These are phyloP conservation scores for Jimgerdemannia lactiflua DNA, from an alignment of 192 early-diverging fungal genomes.

Conservation along the genomic window DNA sequence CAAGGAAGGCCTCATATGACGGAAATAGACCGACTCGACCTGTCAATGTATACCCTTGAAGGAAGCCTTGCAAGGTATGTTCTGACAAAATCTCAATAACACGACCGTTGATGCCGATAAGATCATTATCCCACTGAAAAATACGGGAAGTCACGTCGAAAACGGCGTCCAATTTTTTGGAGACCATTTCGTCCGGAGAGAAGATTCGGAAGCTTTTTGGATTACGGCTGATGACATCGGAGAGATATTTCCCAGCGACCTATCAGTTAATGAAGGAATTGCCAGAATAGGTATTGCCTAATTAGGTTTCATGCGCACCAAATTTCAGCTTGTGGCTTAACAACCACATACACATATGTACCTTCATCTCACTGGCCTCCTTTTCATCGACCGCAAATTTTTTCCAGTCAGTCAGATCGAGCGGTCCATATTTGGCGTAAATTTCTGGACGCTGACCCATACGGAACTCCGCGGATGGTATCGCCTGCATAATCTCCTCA, in stretches of 20 bases:
- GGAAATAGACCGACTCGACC: conserved; percentile 38
- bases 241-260: conserved; percentile 25
- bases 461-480: conserved; percentile 25
- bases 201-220: conserved; percentile 34
- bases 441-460: conserved; percentile 38
- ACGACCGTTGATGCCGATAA: conserved; percentile 24
- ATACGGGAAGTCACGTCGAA: conserved; percentile 32
- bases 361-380: conserved; percentile 19
- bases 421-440: conserved; percentile 28
- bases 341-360: background rate
- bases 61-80: conserved; percentile 39
- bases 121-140: conserved; percentile 38
- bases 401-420: conserved; percentile 27
- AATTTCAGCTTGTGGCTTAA: background rate
- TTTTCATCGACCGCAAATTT: conserved; percentile 11
- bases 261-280: background rate
- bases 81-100: conserved; percentile 42
- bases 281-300: no score
- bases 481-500: conserved; percentile 17
- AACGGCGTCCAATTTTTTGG: conserved; percentile 34
- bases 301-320: background rate
- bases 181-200: conserved; percentile 38
- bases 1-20: conserved; percentile 38
- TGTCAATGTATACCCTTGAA: conserved; percentile 46
- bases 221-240: conserved; percentile 24